Percentiles rank a stretch among this genome's conserved stretches.
These are phyloP conservation scores for Sarocladium brachiariae DNA, from an alignment of 2,329 filamentous ascomycete genomes.

Conservation along the genomic window DNA sequence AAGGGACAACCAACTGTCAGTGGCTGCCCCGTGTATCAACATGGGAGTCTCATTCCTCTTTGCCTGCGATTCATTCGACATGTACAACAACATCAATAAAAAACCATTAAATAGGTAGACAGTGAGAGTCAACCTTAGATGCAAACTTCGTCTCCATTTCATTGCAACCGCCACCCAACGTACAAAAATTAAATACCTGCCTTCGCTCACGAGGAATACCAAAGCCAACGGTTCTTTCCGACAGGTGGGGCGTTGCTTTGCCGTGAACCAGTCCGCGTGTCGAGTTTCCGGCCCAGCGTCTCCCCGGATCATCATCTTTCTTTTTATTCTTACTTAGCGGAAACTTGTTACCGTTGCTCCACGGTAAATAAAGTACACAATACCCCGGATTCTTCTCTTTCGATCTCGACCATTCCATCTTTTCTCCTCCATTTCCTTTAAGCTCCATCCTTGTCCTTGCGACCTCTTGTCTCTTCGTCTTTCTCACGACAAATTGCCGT, in stretches of 20 bases:
- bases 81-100: no score
- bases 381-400: constrained; percentile 9
- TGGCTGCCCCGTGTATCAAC: no score
- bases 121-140: no score
- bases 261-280: constrained; percentile 2
- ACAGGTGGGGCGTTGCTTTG: constrained; percentile 1
- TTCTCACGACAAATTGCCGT: not conserved
- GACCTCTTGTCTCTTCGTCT: not conserved
- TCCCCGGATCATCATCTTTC: not conserved
- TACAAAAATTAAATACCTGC: no score
- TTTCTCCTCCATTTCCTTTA: not conserved
- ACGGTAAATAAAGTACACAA: not conserved
- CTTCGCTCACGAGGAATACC: not conserved
- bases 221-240: constrained; percentile 5
- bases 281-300: not conserved
- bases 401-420: not conserved
- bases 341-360: not conserved
- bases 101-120: no score
- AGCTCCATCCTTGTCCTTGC: no score
- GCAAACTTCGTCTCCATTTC: no score
- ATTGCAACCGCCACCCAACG: no score
- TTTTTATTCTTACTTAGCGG: constrained; percentile 1
- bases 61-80: no score
- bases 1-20: no score
- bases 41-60: no score